Base-by-base conservation (phyloP, 1,284 basidiomycete genomes). In the Irpex lacteus region DNA sequence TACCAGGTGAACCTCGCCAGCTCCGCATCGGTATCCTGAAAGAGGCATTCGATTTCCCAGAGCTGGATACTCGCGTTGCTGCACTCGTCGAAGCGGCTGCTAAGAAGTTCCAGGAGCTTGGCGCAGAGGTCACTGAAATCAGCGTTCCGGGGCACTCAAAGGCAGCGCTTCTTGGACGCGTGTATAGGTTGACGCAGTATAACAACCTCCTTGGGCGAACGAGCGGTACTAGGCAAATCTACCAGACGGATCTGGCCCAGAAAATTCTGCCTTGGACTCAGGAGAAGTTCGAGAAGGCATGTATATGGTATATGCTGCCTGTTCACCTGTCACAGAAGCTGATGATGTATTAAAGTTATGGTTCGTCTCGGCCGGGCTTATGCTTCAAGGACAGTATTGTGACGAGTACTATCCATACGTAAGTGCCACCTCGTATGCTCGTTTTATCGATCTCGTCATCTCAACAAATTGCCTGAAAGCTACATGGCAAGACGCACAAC, bases 1-100 rank as follows among this genome's bases (percentile, higher is more conserved):
- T 65, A 11, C 69, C 66, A 7, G 69, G 69, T 9, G 44, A 60
- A 18, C 66, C 66, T 19, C 59, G 69, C 11, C 66, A 65, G 53
- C 67, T 81, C 70, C 74, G 72, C 18, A 74, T 83, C 21, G 82
- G 80, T 0, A 65, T 84, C 1, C 70, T 84, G 37, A 75, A 71
- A 50, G 81, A 84, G 67, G 77, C 76, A 0, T 73, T 82, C 60
- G 69, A 69, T 19, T 73, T 77, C 44, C 71, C 71, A n/a, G 69
- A 69, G 11, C 69, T 78, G 59, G 78, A 79, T 53, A 72, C 74
- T 19, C 68, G 74, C 3, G 76, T 81, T 3, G 70, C 68, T 3
- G 69, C 60, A n/a, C 74, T 74, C 40, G 73, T 82, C 4, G 69
- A 73, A 40, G 64, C 63, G 7, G 78, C 80, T 2, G 75, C 74